These are phyloP conservation scores for Candida awuae DNA, from an alignment of 805 yeast genomes.

Conservation along the genomic window DNA sequence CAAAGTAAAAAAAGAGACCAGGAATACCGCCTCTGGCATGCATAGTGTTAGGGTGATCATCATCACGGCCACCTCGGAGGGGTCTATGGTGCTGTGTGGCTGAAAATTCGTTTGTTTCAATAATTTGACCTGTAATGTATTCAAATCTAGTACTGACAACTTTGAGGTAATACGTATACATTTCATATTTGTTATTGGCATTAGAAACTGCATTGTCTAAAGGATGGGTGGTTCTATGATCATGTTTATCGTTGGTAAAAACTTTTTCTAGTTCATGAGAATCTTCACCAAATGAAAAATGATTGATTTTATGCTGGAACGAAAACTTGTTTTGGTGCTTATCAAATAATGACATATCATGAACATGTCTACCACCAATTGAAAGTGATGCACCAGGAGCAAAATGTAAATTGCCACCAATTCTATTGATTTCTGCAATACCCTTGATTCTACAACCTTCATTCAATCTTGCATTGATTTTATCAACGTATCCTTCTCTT, in stretches of 20 bases:
- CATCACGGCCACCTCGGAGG: slow-evolving; percentile 77
- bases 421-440: slow-evolving; percentile 67
- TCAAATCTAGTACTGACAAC: slow-evolving; percentile 88
- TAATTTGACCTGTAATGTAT: slow-evolving; percentile 41
- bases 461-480: slow-evolving; percentile 45
- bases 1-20: slow-evolving; percentile 80
- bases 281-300: slow-evolving; percentile 74
- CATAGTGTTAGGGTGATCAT: slow-evolving; percentile 80
- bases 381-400: slow-evolving; percentile 86
- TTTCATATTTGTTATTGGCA: slow-evolving; percentile 46
- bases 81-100: slow-evolving; percentile 87
- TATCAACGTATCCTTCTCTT: slow-evolving; percentile 71
- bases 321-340: slow-evolving; percentile 50
- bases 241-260: slow-evolving; percentile 18
- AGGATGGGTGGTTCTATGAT: slow-evolving; percentile 49
- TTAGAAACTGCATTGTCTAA: slow-evolving; percentile 45
- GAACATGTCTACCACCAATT: slow-evolving; percentile 57
- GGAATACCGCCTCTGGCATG: slow-evolving; percentile 86
- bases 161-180: slow-evolving; percentile 72
- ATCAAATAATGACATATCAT: slow-evolving; percentile 71
- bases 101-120: slow-evolving; percentile 86
- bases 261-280: slow-evolving; percentile 18
- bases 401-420: slow-evolving; percentile 87
- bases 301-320: slow-evolving; percentile 71
- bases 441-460: slow-evolving; percentile 93